phyloP scores from a whole-genome alignment of 2,329 filamentous ascomycete species.

The Fusarium verticillioides region DNA sequence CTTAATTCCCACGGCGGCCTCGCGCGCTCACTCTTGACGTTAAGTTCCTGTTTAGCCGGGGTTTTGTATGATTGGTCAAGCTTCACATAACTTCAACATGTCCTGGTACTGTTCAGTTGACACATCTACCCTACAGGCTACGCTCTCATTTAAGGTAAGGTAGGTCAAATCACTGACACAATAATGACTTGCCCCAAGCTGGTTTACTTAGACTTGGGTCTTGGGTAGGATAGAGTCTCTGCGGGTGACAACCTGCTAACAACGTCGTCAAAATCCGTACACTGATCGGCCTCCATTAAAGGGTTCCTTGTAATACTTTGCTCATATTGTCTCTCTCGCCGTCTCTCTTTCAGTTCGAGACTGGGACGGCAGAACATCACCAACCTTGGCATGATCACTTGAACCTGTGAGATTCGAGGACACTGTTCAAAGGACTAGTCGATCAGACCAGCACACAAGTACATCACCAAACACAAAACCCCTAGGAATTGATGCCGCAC shows the following conservation, averaged over 20 bases:
- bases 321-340: background rate
- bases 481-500: background rate
- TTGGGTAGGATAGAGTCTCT: background rate
- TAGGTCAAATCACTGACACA: background rate
- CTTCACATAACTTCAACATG: background rate
- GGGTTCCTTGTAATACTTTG: too few relatives aligned
- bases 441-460: background rate
- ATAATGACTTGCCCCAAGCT: background rate
- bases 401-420: background rate
- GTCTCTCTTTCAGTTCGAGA: background rate
- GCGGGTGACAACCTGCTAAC: too few relatives aligned
- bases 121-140: background rate
- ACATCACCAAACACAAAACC: background rate
- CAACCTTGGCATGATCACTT: background rate
- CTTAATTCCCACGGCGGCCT: background rate
- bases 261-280: background rate
- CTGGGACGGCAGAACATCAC: background rate
- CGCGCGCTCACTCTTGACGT: background rate
- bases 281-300: background rate
- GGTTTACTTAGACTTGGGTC: background rate
- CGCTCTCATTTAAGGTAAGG: background rate
- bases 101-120: background rate
- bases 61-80: background rate
- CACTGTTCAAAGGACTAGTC: background rate
- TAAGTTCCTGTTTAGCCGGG: background rate